Percentiles rank a stretch among this genome's conserved stretches.
phyloP scores from a whole-genome alignment of 306 rosid genomes.

The Dryas drummondii region DNA sequence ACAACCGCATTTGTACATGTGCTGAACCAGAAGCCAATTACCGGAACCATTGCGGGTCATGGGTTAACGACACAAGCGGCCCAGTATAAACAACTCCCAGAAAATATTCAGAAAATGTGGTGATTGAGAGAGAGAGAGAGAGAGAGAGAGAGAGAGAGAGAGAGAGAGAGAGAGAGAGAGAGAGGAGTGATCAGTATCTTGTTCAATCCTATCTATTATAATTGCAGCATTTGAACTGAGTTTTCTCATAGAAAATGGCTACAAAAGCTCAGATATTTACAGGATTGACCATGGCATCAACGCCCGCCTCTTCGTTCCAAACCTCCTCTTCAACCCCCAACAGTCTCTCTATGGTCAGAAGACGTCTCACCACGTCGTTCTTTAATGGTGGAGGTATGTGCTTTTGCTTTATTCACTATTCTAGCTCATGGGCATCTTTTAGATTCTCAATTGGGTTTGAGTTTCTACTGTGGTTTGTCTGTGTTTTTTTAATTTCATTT shows the following conservation, averaged over 20 bases:
- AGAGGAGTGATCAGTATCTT: neutral
- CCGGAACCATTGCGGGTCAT: too few relatives aligned
- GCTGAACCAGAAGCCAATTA: too few relatives aligned
- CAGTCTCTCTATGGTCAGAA: slow-evolving; percentile 38
- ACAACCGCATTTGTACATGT: too few relatives aligned
- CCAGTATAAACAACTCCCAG: too few relatives aligned
- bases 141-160: neutral
- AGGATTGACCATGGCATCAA: slow-evolving; percentile 46
- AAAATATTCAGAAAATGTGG: too few relatives aligned
- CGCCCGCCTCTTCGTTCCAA: slow-evolving; percentile 45
- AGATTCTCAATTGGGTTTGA: neutral
- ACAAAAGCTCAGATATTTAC: slow-evolving; percentile 61
- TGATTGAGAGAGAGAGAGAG: neutral
- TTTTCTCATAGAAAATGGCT: slow-evolving; percentile 52
- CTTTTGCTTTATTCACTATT: neutral
- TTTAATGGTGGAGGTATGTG: slow-evolving; percentile 49
- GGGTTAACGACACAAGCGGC: too few relatives aligned
- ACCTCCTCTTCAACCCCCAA: slow-evolving; percentile 45
- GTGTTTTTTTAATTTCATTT: neutral
- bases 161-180: neutral
- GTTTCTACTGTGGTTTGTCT: neutral
- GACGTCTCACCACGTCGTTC: slow-evolving; percentile 58
- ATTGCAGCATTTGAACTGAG: slow-evolving; percentile 7
- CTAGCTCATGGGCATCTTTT: neutral
- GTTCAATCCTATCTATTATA: slow-evolving; percentile 20